Base-by-base conservation (phyloP, 2,329 filamentous ascomycete species). In the Chrysoporthe austroafricana region DNA sequence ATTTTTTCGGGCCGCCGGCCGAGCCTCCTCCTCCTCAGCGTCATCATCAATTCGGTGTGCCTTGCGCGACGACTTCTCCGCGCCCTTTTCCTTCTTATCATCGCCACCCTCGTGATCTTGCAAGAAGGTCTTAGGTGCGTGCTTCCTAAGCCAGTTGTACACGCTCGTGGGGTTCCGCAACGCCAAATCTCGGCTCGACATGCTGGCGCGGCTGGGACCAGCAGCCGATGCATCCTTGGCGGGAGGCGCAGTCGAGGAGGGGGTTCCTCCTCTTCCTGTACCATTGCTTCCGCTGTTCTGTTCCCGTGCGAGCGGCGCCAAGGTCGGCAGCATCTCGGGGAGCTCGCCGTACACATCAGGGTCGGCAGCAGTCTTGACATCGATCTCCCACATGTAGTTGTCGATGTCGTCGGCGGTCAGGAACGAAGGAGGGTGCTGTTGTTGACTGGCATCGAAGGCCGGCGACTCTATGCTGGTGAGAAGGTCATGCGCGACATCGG, bases 91-190 rank as follows among this genome's bases (percentile, higher is more conserved):
- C 54, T 70, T 70, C 64, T 70, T 69, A 75, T 76, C 62, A 18
- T 75, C 73, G 0, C 73, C 76, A 42, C 79, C 79, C 73, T 90
- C 88, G 66, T 89, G 87, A 74, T 94, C 92, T 77, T 97, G 91
- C 26, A 96, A 81, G 81, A 97, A 94, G 61, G 94, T 90, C 77
- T 95, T 90, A 3, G 94, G 92, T 68, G 93, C 90, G 78, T 97
- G 86, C 76, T 93, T 90, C 70, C 93, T 88, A 14, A 99, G 86
- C 96, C 96, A 99, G 78, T 96, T 97, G 81, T 97, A 96, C 3
- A 97, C 94, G 68, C 92, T 96, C 54, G 93, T 92, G 0, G 94
- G 94, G 77, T 98, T 98, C 63, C 87, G 87, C 34, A 93, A 79
- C 39, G 85, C 83, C 62, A 85, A 76, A 79, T 84, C 78, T 82